Evolutionary conservation across 345 rosid species (phyloP).

Genomic region (Murraya koenigii): DNA sequence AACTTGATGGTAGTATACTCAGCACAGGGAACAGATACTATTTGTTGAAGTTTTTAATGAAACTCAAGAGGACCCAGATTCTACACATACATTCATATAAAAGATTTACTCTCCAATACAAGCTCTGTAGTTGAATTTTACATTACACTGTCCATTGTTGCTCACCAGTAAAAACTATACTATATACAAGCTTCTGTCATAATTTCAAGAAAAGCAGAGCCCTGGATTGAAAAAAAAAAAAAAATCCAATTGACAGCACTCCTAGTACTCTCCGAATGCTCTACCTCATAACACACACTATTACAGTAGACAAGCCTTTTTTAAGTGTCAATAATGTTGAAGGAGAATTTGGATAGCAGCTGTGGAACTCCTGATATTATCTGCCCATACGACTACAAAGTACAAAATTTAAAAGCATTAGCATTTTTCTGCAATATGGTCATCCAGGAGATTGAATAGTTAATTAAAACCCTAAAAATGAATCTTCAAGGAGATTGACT

Average conservation of each 20-base stretch:
- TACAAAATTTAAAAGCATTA: background rate
- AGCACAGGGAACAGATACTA: too few species aligned
- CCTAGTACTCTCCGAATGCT: background rate
- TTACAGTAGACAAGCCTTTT: background rate
- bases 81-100: background rate
- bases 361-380: conserved; percentile 73
- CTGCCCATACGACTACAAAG: conserved; percentile 70
- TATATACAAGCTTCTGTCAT: conserved; percentile 3
- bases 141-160: background rate
- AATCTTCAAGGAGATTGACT: background rate
- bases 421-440: background rate
- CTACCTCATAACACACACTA: background rate
- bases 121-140: background rate
- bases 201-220: conserved; percentile 1
- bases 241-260: background rate
- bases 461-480: too few species aligned
- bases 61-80: background rate
- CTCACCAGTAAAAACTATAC: background rate
- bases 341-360: conserved; percentile 70
- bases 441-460: background rate
- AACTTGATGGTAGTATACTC: too few species aligned
- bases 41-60: background rate
- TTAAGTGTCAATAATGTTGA: conserved; percentile 55
- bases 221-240: background rate
- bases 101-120: background rate